phyloP scores from a whole-genome alignment of 257 asterid genomes.

The Salvia splendens region DNA sequence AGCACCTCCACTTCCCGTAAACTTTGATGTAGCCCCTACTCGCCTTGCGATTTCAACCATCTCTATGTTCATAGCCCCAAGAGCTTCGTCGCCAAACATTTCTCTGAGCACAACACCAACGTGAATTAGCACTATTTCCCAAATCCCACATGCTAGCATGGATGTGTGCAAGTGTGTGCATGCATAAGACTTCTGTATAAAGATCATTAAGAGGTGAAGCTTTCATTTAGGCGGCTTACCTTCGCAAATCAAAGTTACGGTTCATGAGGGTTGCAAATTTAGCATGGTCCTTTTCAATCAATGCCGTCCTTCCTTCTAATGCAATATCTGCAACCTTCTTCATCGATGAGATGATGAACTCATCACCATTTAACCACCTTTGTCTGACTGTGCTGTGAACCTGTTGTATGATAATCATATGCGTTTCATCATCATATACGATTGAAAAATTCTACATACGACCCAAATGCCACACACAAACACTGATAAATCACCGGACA shows the following conservation, averaged over 20 bases:
- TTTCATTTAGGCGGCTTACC: conserved; percentile 42
- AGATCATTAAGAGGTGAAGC: too few species aligned
- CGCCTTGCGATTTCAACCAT: conserved; percentile 85
- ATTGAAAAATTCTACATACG: not conserved
- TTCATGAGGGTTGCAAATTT: conserved; percentile 81
- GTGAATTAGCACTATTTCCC: not conserved
- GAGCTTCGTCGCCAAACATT: conserved; percentile 89
- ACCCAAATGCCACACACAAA: not conserved
- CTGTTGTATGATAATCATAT: conserved; percentile 38
- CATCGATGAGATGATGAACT: conserved; percentile 76
- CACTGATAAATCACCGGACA: not conserved
- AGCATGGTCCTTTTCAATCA: conserved; percentile 62
- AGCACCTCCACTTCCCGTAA: conserved; percentile 98
- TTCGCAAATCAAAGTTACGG: conserved; percentile 78
- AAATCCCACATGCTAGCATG: not conserved
- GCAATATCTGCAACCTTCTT: conserved; percentile 84
- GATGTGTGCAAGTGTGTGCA: not conserved
- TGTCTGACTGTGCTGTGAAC: conserved; percentile 86
- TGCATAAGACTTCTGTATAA: too few species aligned
- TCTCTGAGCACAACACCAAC: conserved; percentile 38
- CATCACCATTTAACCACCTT: conserved; percentile 86
- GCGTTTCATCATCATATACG: not conserved
- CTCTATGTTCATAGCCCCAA: conserved; percentile 83
- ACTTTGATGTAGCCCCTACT: conserved; percentile 85
- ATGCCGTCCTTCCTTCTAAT: conserved; percentile 64